Evolutionary conservation across 176 grass and related monocot genomes (phyloP).

Genomic region (Triticum urartu): DNA sequence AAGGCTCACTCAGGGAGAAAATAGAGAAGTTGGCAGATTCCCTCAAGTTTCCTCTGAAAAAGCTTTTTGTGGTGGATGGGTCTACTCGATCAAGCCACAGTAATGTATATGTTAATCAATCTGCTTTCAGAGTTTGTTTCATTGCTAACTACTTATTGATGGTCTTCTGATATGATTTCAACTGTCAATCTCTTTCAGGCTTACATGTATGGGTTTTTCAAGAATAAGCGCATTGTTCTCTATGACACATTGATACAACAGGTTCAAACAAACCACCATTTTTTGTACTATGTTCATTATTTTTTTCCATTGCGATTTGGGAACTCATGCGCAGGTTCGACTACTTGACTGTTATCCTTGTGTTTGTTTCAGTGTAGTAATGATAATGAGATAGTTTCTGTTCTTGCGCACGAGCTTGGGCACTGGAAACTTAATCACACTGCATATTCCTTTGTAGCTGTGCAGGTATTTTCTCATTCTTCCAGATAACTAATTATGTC

Average conservation of each 20-base stretch:
- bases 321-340: background rate
- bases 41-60: conserved; percentile 95
- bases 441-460: conserved; percentile 82
- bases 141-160: background rate
- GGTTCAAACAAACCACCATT: conserved; percentile 37
- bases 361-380: conserved; percentile 71
- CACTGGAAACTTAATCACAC: conserved; percentile 99
- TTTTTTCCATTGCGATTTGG: background rate
- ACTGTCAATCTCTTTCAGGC: conserved; percentile 57
- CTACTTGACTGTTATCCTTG: background rate
- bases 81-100: conserved; percentile 97
- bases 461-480: conserved; percentile 67
- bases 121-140: background rate
- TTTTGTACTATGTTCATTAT: background rate
- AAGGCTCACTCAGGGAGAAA: conserved; percentile 82
- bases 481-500: conserved; percentile 9
- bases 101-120: conserved; percentile 69
- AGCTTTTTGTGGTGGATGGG: conserved; percentile 96
- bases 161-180: conserved; percentile 30
- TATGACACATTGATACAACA: conserved; percentile 99
- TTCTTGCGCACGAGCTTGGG: conserved; percentile 98
- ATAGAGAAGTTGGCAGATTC: conserved; percentile 95
- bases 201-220: conserved; percentile 99
- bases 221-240: conserved; percentile 98
- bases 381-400: conserved; percentile 96